These are phyloP conservation scores for Tylopilus subfusipes DNA, from an alignment of 768 basidiomycete genomes.

Conservation along the genomic window DNA sequence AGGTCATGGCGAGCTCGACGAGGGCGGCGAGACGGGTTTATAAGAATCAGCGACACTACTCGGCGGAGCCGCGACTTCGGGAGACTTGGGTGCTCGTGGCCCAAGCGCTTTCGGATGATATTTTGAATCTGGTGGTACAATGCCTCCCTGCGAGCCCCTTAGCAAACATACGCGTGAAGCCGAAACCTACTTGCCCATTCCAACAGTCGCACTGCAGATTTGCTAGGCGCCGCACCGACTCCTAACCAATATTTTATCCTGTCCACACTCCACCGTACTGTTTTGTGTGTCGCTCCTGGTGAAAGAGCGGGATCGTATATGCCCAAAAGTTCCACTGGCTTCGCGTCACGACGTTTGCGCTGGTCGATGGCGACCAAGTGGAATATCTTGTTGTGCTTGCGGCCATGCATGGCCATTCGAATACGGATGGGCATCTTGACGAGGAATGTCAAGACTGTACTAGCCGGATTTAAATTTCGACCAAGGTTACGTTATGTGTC, in stretches of 20 bases:
- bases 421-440: conserved; percentile 75
- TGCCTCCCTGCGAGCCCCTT: conserved; percentile 47
- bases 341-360: conserved; percentile 69
- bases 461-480: not conserved
- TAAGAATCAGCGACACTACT: not conserved
- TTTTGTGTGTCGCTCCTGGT: conserved; percentile 56
- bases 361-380: conserved; percentile 83
- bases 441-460: not conserved
- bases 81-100: conserved; percentile 6
- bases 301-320: conserved; percentile 71
- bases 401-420: conserved; percentile 80
- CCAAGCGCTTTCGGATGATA: conserved; percentile 43
- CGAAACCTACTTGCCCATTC: conserved; percentile 54
- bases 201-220: conserved; percentile 71
- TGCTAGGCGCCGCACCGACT: conserved; percentile 79
- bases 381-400: conserved; percentile 69
- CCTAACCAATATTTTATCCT: conserved; percentile 88
- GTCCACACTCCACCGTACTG: conserved; percentile 85
- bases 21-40: not conserved
- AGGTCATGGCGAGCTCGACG: conserved; percentile 10
- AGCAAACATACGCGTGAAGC: conserved; percentile 1
- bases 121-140: conserved; percentile 55
- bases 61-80: conserved; percentile 1
- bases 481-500: conserved; percentile 11
- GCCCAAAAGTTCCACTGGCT: conserved; percentile 85